Conservation (phyloP, 345 rosid species). For the Syzygium aqueum region DNA sequence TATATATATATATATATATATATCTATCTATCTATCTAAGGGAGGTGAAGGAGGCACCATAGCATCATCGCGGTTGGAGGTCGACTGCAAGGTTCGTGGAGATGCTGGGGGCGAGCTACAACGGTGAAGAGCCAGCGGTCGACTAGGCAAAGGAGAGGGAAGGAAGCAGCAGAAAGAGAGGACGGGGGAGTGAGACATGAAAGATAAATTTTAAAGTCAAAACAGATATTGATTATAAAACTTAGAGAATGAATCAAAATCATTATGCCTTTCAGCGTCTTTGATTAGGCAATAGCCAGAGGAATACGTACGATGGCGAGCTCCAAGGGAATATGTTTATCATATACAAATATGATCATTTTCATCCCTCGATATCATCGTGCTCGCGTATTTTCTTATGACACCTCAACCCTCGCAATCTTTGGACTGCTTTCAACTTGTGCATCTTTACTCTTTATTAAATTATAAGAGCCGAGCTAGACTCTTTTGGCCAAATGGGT, state of each 20-base stretch:
- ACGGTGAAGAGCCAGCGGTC: background rate
- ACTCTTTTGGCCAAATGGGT: background rate
- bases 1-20: no score
- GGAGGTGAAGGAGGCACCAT: background rate
- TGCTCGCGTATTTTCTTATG: background rate
- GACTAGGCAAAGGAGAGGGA: background rate
- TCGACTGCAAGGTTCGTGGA: background rate
- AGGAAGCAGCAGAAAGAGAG: background rate
- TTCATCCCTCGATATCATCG: background rate
- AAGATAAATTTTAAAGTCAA: background rate
- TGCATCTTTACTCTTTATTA: background rate
- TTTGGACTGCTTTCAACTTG: background rate
- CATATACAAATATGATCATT: background rate
- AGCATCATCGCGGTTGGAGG: background rate
- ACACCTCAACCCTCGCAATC: background rate
- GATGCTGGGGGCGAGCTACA: background rate
- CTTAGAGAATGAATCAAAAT: background rate
- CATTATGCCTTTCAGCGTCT: background rate
- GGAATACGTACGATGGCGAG: background rate
- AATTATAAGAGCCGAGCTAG: background rate
- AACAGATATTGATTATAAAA: background rate
- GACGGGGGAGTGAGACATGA: background rate
- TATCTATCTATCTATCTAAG: no score
- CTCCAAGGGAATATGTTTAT: background rate
- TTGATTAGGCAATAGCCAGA: background rate